A percentile compares a stretch with the other conserved stretches of the same genome.
phyloP scores from a whole-genome alignment of 495 filamentous ascomycete genomes.

The Penicillium angulare region DNA sequence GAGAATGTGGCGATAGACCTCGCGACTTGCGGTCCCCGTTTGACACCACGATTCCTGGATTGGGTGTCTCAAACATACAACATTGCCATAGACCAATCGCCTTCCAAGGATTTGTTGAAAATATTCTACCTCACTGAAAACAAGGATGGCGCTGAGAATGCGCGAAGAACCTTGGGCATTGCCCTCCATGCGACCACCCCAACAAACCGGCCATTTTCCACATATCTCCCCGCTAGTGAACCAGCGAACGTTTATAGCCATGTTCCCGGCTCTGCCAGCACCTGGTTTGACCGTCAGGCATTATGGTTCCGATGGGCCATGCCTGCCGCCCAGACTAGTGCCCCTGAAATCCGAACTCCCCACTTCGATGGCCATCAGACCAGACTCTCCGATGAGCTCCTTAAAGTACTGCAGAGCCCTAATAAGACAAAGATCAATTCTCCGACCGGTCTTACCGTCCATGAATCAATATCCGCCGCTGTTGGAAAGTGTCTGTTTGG shows the following conservation, averaged over 20 bases:
- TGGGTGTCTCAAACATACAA: conserved; percentile 34
- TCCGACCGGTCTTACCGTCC: conserved; percentile 4
- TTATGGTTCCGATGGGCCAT: conserved; percentile 44
- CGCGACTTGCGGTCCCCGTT: conserved; percentile 1
- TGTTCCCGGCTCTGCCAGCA: conserved; percentile 15
- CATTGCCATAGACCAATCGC: conserved; percentile 21
- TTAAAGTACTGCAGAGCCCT: conserved; percentile 31
- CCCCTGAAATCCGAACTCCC: conserved; percentile 11
- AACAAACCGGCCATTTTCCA: conserved; percentile 30
- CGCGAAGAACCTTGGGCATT: conserved; percentile 36
- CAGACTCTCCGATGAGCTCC: conserved; percentile 33
- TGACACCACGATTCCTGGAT: conserved; percentile 29
- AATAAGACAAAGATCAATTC: neutral
- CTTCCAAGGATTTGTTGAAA: conserved; percentile 11
- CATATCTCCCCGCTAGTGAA: conserved; percentile 34
- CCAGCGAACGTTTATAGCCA: conserved; percentile 20
- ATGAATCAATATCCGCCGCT: conserved; percentile 39
- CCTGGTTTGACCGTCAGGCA: conserved; percentile 35
- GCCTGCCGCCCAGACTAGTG: conserved; percentile 19
- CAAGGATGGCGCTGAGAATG: conserved; percentile 30
- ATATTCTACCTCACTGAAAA: conserved; percentile 38
- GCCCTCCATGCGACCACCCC: conserved; percentile 21
- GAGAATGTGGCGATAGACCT: conserved; percentile 25
- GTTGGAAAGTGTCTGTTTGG: conserved; percentile 41
- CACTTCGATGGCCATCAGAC: conserved; percentile 36